Evolutionary conservation across 148 eudicot genomes (phyloP).

Genomic region (Rhododendron vialii): DNA sequence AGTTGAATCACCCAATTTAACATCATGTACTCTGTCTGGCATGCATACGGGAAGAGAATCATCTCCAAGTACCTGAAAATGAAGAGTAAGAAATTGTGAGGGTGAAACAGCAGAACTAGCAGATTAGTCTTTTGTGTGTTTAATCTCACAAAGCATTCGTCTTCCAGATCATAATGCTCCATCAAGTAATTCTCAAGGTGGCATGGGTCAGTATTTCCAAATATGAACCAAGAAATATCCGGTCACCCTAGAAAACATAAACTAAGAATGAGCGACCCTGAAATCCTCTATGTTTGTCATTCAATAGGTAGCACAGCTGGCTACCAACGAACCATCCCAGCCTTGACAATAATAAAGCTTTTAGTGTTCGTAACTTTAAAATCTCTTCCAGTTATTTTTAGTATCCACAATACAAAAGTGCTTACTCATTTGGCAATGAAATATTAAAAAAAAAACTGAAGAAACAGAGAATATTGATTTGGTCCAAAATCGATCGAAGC

Average conservation of each 20-base stretch:
- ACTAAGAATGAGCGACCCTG: background rate
- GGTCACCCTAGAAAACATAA: background rate
- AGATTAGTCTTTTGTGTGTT: background rate
- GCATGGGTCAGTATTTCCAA: background rate
- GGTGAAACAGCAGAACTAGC: background rate
- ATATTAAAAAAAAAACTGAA: background rate
- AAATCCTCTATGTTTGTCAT: background rate
- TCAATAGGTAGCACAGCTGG: background rate
- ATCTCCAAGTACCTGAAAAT: conserved; percentile 62
- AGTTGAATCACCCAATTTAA: conserved; percentile 71
- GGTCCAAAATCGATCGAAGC: background rate
- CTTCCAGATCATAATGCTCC: background rate
- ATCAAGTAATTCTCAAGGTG: background rate
- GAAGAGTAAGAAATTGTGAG: background rate
- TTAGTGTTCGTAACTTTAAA: background rate
- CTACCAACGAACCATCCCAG: background rate
- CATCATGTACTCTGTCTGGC: conserved; percentile 93
- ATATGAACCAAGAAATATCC: background rate
- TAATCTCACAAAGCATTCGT: background rate
- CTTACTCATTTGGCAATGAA: background rate
- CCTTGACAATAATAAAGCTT: background rate
- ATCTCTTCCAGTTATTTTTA: background rate
- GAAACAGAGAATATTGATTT: background rate
- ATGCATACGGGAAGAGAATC: conserved; percentile 72
- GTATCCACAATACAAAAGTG: background rate